Evolutionary conservation across 2,329 filamentous ascomycete genomes (phyloP).

Genomic region (Pestalotiopsis sp.): DNA sequence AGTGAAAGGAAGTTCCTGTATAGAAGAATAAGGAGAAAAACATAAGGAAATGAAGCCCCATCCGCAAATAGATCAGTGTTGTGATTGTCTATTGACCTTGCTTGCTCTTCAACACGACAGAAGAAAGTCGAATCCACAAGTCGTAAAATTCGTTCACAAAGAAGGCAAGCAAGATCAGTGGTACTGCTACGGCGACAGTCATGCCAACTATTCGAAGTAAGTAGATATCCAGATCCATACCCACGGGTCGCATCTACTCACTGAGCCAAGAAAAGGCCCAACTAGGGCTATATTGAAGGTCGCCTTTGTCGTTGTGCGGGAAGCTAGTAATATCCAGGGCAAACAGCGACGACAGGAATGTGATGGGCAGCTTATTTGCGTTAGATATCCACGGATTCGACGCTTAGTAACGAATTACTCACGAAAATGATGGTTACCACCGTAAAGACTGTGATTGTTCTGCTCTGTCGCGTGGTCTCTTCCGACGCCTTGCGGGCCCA

Average conservation of each 20-base stretch:
- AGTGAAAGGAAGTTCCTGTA: too few relatives aligned
- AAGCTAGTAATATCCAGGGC: neutral
- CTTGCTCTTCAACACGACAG: too few relatives aligned
- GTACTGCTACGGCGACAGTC: neutral
- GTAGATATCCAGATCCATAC: neutral
- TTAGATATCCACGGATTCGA: too few relatives aligned
- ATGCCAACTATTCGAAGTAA: neutral
- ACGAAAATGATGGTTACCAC: neutral
- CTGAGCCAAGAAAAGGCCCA: neutral
- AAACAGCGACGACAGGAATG: neutral
- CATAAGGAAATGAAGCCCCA: too few relatives aligned
- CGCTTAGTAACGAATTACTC: too few relatives aligned
- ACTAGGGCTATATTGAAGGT: neutral
- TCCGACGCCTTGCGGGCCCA: neutral
- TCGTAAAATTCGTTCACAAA: neutral
- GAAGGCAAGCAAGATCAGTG: neutral
- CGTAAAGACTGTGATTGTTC: conserved; percentile 2
- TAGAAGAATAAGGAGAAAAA: too few relatives aligned
- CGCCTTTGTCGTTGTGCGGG: neutral
- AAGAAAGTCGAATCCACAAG: too few relatives aligned
- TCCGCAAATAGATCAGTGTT: too few relatives aligned
- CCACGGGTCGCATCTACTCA: neutral
- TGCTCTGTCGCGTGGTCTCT: neutral
- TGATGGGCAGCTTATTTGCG: neutral
- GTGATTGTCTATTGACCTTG: too few relatives aligned